A percentile compares a stretch with the other conserved stretches of the same genome.
These are phyloP conservation scores for Cenchrus fungigraminus DNA, from an alignment of 176 grass and related monocot genomes.

Conservation along the genomic window DNA sequence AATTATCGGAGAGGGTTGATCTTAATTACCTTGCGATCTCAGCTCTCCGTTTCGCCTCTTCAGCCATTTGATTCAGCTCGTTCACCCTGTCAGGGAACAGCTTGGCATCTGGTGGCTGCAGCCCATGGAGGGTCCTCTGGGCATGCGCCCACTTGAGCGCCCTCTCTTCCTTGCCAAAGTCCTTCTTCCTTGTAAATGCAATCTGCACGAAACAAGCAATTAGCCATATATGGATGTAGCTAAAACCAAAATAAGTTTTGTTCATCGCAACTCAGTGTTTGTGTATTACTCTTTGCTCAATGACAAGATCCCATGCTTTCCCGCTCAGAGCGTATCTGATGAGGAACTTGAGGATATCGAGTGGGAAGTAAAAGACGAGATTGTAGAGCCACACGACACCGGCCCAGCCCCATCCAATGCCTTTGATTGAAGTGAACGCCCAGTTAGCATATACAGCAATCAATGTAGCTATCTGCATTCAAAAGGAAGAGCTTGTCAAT, in stretches of 20 bases:
- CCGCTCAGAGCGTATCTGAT: conserved; percentile 43
- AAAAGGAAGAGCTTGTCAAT: background rate
- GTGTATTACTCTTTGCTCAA: conserved; percentile 23
- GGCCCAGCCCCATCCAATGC: conserved; percentile 52
- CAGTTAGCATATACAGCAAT: conserved; percentile 28
- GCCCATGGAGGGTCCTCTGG: conserved; percentile 40
- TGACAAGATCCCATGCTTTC: conserved; percentile 44
- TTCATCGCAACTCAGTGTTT: background rate
- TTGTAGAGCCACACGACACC: conserved; percentile 39
- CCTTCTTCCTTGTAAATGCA: conserved; percentile 39
- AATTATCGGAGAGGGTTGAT: background rate
- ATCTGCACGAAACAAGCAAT: background rate
- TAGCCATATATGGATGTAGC: background rate
- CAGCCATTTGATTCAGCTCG: conserved; percentile 26
- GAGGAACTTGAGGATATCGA: conserved; percentile 47
- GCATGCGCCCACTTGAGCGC: conserved; percentile 41
- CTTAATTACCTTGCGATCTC: conserved; percentile 35
- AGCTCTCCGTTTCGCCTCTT: conserved; percentile 34
- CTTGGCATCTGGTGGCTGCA: conserved; percentile 34
- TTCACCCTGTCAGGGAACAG: conserved; percentile 6
- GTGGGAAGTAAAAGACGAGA: conserved; percentile 32
- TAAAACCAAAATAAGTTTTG: background rate
- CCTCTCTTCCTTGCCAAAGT: conserved; percentile 34
- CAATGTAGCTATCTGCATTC: conserved; percentile 49
- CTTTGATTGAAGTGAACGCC: conserved; percentile 40